Percentiles rank a stretch among this genome's conserved stretches.
These are phyloP conservation scores for Eucalyptus marginata DNA, from an alignment of 345 rosid species.

Conservation along the genomic window DNA sequence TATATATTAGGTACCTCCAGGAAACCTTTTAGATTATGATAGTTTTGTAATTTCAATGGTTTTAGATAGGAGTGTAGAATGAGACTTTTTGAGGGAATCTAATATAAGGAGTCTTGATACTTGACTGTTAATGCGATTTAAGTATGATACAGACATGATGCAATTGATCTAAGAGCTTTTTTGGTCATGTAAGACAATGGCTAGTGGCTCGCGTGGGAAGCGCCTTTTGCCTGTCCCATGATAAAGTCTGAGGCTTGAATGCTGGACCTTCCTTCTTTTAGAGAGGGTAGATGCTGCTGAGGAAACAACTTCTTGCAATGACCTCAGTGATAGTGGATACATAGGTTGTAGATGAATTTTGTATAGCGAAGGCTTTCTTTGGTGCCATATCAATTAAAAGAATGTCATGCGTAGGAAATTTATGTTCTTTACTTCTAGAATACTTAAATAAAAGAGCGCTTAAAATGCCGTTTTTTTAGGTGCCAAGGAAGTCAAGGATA, in stretches of 20 bases:
- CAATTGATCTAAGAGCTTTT: neutral
- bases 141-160: neutral
- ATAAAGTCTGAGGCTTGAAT: neutral
- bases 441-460: neutral
- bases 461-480: neutral
- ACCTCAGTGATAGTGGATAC: neutral
- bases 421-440: neutral
- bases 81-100: neutral
- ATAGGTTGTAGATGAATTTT: neutral
- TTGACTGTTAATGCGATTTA: neutral
- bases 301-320: neutral
- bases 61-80: neutral
- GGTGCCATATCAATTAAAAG: neutral
- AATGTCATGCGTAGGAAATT: neutral
- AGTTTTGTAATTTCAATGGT: neutral
- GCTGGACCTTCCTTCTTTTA: neutral
- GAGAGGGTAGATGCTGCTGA: neutral
- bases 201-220: neutral
- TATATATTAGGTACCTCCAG: neutral
- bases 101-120: neutral
- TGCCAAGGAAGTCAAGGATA: constrained; percentile 59
- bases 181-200: neutral
- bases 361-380: neutral
- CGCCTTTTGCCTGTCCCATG: neutral
- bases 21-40: neutral